These are phyloP conservation scores for Xylariaceae sp. DNA, from an alignment of 2,329 filamentous ascomycete species.

Conservation along the genomic window DNA sequence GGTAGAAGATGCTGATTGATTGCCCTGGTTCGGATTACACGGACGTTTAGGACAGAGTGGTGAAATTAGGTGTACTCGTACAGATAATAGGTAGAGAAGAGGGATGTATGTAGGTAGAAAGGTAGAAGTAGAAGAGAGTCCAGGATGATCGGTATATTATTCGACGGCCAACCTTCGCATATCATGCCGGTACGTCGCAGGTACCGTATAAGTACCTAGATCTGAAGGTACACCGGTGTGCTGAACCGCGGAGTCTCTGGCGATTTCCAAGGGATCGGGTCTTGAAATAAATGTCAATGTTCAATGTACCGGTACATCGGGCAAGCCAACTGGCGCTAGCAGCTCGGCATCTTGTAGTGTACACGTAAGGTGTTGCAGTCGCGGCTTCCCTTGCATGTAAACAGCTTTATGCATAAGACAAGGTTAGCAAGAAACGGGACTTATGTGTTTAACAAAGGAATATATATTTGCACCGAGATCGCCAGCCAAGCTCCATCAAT, in stretches of 20 bases:
- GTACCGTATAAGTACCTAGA: not conserved
- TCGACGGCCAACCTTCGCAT: not conserved
- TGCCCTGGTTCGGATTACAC: not conserved
- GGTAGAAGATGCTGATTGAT: not conserved
- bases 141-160: conserved; percentile 16
- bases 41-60: not conserved
- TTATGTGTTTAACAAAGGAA: too few species aligned
- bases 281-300: not conserved
- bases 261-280: not conserved
- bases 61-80: conserved; percentile 20
- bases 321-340: too few species aligned
- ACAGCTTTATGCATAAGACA: too few species aligned
- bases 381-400: too few species aligned
- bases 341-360: too few species aligned
- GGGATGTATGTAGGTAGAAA: too few species aligned
- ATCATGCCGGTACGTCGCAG: not conserved
- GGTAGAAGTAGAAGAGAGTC: conserved; percentile 6
- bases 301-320: not conserved
- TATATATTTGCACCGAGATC: too few species aligned
- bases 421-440: too few species aligned
- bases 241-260: not conserved
- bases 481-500: too few species aligned
- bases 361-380: too few species aligned
- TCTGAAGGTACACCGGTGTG: not conserved
- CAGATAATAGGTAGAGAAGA: not conserved